A percentile compares a stretch with the other conserved stretches of the same genome.
Evolutionary conservation across 2,329 filamentous ascomycete species (phyloP).

Genomic region (Aspergillus sp.): DNA sequence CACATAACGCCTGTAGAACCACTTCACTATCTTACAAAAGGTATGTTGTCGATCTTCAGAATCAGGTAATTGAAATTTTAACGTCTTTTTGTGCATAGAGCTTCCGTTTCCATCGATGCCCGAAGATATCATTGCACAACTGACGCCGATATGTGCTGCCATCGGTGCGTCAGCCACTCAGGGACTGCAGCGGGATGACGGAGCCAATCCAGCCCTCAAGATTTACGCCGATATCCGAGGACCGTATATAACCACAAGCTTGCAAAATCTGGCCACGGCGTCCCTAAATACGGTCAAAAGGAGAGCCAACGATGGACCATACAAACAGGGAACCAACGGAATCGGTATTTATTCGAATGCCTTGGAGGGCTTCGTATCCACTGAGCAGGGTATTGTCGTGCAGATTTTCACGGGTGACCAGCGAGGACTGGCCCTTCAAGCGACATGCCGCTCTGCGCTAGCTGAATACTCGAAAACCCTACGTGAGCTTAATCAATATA

Average conservation of each 20-base stretch:
- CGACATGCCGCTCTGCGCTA: conserved; percentile 72
- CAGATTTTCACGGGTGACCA: conserved; percentile 81
- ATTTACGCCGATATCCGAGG: conserved; percentile 84
- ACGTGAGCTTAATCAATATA: conserved; percentile 82
- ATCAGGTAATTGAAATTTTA: no score
- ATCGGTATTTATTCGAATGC: conserved; percentile 84
- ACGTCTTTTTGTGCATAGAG: conserved; percentile 30
- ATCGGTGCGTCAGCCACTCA: conserved; percentile 59
- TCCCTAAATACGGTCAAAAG: conserved; percentile 79
- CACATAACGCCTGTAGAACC: conserved; percentile 80
- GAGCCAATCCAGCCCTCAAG: conserved; percentile 68
- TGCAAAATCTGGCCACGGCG: conserved; percentile 82
- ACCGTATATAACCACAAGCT: conserved; percentile 74
- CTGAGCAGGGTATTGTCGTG: conserved; percentile 88
- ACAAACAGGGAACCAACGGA: conserved; percentile 82
- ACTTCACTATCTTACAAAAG: conserved; percentile 87
- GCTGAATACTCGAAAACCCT: conserved; percentile 80
- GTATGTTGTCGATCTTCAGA: conserved; percentile 30
- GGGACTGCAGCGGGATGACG: conserved; percentile 45
- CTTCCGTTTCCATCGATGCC: conserved; percentile 75
- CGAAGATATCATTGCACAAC: conserved; percentile 67
- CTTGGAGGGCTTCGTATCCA: conserved; percentile 78
- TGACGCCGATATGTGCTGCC: conserved; percentile 75
- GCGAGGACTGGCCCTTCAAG: conserved; percentile 72
- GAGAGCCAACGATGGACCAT: conserved; percentile 71